Evolutionary conservation across 495 filamentous ascomycete species (phyloP).

Genomic region (Pyrenopolyporus hunteri): DNA sequence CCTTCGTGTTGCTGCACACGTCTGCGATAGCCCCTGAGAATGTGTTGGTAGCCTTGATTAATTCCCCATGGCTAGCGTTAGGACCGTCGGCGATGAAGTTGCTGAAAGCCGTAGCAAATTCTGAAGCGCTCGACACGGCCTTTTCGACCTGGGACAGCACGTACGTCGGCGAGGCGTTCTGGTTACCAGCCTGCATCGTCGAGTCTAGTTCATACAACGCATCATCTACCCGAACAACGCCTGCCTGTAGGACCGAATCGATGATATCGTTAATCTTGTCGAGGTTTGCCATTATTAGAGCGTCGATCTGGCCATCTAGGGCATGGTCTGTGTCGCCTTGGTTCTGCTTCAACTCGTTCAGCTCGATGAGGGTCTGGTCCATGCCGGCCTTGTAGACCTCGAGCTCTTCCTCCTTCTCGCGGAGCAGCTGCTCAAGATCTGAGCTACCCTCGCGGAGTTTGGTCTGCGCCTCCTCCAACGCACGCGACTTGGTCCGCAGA

Average conservation of each 20-base stretch:
- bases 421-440: slow-evolving; percentile 81
- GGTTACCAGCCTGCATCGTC: slow-evolving; percentile 96
- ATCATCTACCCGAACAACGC: slow-evolving; percentile 94
- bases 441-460: slow-evolving; percentile 80
- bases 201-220: slow-evolving; percentile 97
- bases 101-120: slow-evolving; percentile 97
- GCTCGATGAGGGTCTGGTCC: slow-evolving; percentile 90
- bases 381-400: slow-evolving; percentile 96
- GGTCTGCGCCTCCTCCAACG: slow-evolving; percentile 80
- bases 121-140: slow-evolving; percentile 89
- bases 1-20: slow-evolving; percentile 95
- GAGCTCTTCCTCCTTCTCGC: slow-evolving; percentile 95
- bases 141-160: slow-evolving; percentile 97
- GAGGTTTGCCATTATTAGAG: slow-evolving; percentile 79
- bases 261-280: slow-evolving; percentile 97
- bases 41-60: slow-evolving; percentile 89
- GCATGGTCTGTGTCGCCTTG: slow-evolving; percentile 80
- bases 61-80: slow-evolving; percentile 85
- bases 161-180: slow-evolving; percentile 95
- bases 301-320: slow-evolving; percentile 89
- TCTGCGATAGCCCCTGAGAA: slow-evolving; percentile 92
- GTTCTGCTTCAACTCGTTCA: slow-evolving; percentile 76
- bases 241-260: slow-evolving; percentile 92
- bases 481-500: slow-evolving; percentile 83
- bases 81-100: slow-evolving; percentile 97